Conservation (phyloP, 148 eudicot genomes). For the Talinum fruticosum region DNA sequence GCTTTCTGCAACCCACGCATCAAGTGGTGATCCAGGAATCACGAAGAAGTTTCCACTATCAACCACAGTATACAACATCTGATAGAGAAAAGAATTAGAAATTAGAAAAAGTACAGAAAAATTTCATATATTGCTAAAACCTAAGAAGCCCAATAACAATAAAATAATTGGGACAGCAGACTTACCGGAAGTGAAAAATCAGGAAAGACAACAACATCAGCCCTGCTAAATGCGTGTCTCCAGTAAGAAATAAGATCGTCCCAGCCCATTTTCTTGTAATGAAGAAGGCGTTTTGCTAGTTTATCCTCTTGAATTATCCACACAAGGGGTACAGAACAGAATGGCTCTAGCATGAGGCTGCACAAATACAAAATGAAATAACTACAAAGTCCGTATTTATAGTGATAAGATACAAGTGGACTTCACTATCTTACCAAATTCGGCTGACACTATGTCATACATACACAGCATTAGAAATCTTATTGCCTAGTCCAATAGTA, state of each 20-base stretch:
- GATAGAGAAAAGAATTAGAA: constrained; percentile 44
- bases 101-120: too few relatives aligned
- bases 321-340: constrained; percentile 88
- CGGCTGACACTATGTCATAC: not conserved
- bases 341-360: constrained; percentile 99
- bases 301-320: constrained; percentile 91
- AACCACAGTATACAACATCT: constrained; percentile 91
- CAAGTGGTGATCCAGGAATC: constrained; percentile 96
- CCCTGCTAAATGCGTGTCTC: constrained; percentile 70
- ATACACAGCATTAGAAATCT: too few relatives aligned
- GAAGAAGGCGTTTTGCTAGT: constrained; percentile 74
- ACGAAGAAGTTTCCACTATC: constrained; percentile 98
- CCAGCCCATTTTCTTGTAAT: constrained; percentile 61
- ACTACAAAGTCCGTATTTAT: too few relatives aligned
- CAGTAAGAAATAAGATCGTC: constrained; percentile 65
- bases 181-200: constrained; percentile 85
- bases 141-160: too few relatives aligned
- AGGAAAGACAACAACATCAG: constrained; percentile 85
- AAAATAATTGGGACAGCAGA: too few relatives aligned
- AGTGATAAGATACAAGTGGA: too few relatives aligned
- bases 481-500: too few relatives aligned
- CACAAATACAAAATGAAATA: constrained; percentile 83
- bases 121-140: too few relatives aligned
- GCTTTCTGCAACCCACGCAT: constrained; percentile 92
- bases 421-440: too few relatives aligned